Evolutionary conservation across 1,139 yeast species (phyloP), one percentile per base, ranked within the genome.

Genomic region (Pichia sp.): DNA sequence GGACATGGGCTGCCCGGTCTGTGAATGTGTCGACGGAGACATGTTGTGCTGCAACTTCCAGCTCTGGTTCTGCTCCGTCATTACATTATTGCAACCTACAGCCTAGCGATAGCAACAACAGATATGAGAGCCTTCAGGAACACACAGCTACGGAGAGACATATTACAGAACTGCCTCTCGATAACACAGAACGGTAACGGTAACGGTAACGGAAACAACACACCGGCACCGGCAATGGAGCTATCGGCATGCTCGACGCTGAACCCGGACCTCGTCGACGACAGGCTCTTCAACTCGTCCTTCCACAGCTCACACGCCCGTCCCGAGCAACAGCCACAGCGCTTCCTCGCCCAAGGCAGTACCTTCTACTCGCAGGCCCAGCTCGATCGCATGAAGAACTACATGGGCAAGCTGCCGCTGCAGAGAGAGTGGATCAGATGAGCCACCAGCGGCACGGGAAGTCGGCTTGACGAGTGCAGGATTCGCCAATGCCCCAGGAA

Each of bases 341-440:
- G 14, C 24, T 12, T 16, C 16, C 31, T 42, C 30, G 12, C 42
- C 24, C 17, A 10, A 6, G 17, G 9, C 14, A 6, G 27, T 5
- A 44, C 12, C 46, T 57, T 38, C 24, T 46, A 50, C 3, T 64
- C 67, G 3, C 55, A 57, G 4, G 67, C 67, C 3, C 65, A 64
- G 42, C 42, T 60, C 9, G 66, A 64, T 46, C 52, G 67, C 8
- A 55, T 59, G 53, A 61, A 56, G 40, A 46, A 49, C 14, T 55
- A 56, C 45, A 9, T 50, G 8, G 54, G 49, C 30, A 54, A 29
- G 30, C 24, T 34, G 4, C 46, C 44, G 1, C n/a, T 46, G 33
- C n/a, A 29, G 20, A 14, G 14, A 8, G 14, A 7, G 41, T 14
- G 41, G 41, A 14, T n/a, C 14, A 38, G 17, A n/a, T 14, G 41